Evolutionary conservation across 352 stramenopile genomes (phyloP), one percentile per base, ranked within the genome.

Genomic region (Detonula confervacea): DNA sequence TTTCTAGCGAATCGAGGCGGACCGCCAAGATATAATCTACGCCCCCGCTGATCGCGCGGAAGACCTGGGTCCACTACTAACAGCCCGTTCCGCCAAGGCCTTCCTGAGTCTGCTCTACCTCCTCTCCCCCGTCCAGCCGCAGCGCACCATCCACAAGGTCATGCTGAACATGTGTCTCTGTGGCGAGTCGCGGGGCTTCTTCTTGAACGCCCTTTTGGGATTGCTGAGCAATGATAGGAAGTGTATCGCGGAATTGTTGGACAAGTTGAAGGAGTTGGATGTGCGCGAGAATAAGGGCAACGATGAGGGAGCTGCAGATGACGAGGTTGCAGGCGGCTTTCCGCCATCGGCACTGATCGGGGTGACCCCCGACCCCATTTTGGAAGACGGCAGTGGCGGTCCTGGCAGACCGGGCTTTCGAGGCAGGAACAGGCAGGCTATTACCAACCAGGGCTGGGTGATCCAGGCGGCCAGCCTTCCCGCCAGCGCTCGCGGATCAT

Each of bases 71-170:
- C 74, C 66, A 33, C 68, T 93, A 14, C 74, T 86, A 18, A 84
- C 84, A 55, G 52, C 64, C 14, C 37, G 84, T 29, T 80, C 87
- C 25, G 63, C 93, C 11, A 87, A 88, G 46, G 51, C 84, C 59
- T 47, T 96, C 8, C 29, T 96, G 3, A 77, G 77, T 8, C 72
- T 96, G n/a, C 80, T 96, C 37, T 95, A 91, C 82, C 73, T 96
- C 5, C 60, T 94, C 25, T 90, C 79, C 7, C 90, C 92, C 20
- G 78, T 95, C 8, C 84, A 92, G 35, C 89, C 89, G 2, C 84
- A 94, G 29, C 71, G 87, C n/a, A 71, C 95, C 9, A 57, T 95
- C 0, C 90, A 96, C 67, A 95, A 93, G 59, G 57, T 95, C 6
- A 80, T 95, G 35, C 82, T 94, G 54, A 96, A 96, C 75, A 65